A percentile compares a stretch with the other conserved stretches of the same genome.
These are phyloP conservation scores for Saussurea involucrata DNA, from an alignment of 129 eudicot genomes.

Conservation along the genomic window DNA sequence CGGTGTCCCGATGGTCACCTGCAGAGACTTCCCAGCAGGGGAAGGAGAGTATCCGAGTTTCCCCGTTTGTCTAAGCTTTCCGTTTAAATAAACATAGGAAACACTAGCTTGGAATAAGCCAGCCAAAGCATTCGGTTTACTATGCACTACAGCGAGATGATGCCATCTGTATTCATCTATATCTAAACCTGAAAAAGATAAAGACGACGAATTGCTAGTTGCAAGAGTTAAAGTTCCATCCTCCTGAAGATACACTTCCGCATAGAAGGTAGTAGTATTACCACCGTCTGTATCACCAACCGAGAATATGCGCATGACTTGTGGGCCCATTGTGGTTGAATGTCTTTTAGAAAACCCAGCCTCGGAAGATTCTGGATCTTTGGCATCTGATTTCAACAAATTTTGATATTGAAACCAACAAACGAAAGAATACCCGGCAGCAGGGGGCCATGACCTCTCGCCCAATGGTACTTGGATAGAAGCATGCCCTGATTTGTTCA, in stretches of 20 bases:
- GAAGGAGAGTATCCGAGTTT: slow-evolving; percentile 96
- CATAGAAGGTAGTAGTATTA: slow-evolving; percentile 49
- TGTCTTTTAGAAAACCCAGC: slow-evolving; percentile 39
- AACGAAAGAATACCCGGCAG: slow-evolving; percentile 96
- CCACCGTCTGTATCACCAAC: slow-evolving; percentile 68
- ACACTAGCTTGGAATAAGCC: slow-evolving; percentile 95
- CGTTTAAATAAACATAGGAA: slow-evolving; percentile 82
- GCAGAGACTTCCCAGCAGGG: slow-evolving; percentile 79
- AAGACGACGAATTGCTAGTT: slow-evolving; percentile 79
- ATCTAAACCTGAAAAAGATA: slow-evolving; percentile 81
- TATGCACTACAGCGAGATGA: slow-evolving; percentile 95
- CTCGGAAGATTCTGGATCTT: slow-evolving; percentile 46
- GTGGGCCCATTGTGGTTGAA: slow-evolving; percentile 26
- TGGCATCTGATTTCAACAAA: slow-evolving; percentile 50
- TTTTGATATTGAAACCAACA: slow-evolving; percentile 94
- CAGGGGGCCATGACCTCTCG: slow-evolving; percentile 99
- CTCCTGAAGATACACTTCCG: slow-evolving; percentile 82
- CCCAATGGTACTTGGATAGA: slow-evolving; percentile 90
- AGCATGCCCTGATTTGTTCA: slow-evolving; percentile 93
- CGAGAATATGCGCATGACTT: slow-evolving; percentile 73
- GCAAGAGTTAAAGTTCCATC: slow-evolving; percentile 88
- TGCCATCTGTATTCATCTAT: slow-evolving; percentile 92
- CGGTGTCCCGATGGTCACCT: slow-evolving; percentile 92
- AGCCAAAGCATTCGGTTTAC: slow-evolving; percentile 97
- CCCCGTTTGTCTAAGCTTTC: slow-evolving; percentile 91